Percentiles rank a stretch among this genome's conserved stretches.
These are phyloP conservation scores for Corrigiola litoralis DNA, from an alignment of 179 eudicot genomes.

Conservation along the genomic window DNA sequence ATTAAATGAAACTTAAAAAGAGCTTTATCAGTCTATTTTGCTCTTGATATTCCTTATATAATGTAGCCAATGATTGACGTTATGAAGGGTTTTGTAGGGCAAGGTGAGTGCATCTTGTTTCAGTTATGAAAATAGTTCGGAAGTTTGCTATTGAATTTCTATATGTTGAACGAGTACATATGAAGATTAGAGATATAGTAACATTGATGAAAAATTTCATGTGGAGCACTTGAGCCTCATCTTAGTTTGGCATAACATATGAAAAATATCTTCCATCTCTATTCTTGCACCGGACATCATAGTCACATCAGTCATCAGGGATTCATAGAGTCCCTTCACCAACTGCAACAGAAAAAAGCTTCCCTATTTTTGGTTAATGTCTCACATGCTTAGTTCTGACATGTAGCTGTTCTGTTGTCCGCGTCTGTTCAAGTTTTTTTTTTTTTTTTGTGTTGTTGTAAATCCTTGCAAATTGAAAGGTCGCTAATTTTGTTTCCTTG, in stretches of 20 bases:
- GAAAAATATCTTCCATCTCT: no score
- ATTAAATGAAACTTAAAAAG: no score
- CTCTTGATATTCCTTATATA: no score
- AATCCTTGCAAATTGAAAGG: neutral
- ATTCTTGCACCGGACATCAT: neutral
- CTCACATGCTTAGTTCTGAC: neutral
- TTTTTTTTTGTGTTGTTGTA: neutral
- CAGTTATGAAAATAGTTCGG: no score
- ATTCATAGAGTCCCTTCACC: neutral
- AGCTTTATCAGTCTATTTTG: no score
- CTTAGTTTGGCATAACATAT: neutral
- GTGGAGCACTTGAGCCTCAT: neutral
- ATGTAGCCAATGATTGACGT: no score
- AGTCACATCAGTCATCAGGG: neutral
- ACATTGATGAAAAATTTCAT: no score
- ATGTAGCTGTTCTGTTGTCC: neutral
- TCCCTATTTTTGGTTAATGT: neutral
- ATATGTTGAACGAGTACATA: no score
- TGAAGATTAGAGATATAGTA: no score
- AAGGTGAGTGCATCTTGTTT: no score
- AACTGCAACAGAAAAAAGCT: neutral
- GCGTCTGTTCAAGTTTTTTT: neutral
- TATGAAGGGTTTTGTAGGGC: no score
- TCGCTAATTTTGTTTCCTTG: slow-evolving; percentile 8
- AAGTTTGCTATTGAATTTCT: no score